Evolutionary conservation across 1,284 basidiomycete species (phyloP), one percentile per base, ranked within the genome.

Genomic region (Tetrapyrgos nigripes): DNA sequence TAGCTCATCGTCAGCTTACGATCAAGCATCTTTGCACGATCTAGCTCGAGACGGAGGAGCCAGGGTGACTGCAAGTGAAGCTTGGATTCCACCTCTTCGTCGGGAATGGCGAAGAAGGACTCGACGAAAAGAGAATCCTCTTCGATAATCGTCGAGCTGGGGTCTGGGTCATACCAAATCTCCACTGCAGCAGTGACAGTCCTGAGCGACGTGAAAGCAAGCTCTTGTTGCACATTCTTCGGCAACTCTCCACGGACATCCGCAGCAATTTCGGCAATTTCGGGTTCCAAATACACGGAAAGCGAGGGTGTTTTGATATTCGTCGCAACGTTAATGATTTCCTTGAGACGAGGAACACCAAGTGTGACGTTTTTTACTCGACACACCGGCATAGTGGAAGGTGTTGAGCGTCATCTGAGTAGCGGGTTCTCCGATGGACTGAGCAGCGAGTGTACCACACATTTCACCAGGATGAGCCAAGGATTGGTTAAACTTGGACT

Each of bases 61-160:
- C 97, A 99, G 0, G 97, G 96, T 2, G 97, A 98, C 72, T 97
- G 94, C 0, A 94, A 81, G 67, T 96, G 92, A 1, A 97, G 79
- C 68, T 97, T 96, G 11, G 88, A 84, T 72, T 97, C 94, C 60
- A 97, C 92, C 58, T 97, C 94, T 70, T 98, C 96, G 70, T 99
- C 97, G 10, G 97, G 97, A 75, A 99, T 98, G 57, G 96, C 96
- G 73, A 99, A 99, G 92, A 98, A 98, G 0, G 96, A 96, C 69
- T 98, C 95, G 55, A 99, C 97, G 71, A 99, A 99, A 54, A 97
- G 88, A 51, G 86, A 80, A 76, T 99, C 97, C 70, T 98, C 96
- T 66, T 97, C 95, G 72, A 99, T 98, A 70, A 96, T 90, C 9
- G 97, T 99, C 0, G 91, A 87, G n/a, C 85, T 88, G 24, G 95